Conservation (phyloP, 257 asterid genomes). For the Striga asiatica region DNA sequence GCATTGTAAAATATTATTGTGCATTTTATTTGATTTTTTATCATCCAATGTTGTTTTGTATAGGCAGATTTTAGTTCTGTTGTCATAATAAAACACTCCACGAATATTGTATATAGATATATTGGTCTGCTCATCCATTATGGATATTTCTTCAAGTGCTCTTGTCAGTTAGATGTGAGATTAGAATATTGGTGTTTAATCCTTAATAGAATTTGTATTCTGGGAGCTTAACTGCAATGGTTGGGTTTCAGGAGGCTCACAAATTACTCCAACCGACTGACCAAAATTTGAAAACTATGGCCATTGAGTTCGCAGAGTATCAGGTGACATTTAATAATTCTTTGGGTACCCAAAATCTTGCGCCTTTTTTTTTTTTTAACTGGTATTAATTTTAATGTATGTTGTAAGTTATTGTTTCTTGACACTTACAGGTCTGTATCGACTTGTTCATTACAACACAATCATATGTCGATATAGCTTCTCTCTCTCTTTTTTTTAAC, state of each 20-base stretch:
- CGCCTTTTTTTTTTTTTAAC: neutral
- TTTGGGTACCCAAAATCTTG: neutral
- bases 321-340: slow-evolving; percentile 41
- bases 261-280: slow-evolving; percentile 85
- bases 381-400: neutral
- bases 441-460: slow-evolving; percentile 88
- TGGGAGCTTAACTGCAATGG: neutral
- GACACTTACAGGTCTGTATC: slow-evolving; percentile 66
- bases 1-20: too few species aligned
- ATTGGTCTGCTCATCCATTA: too few species aligned
- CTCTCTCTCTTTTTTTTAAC: slow-evolving; percentile 14
- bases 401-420: slow-evolving; percentile 7
- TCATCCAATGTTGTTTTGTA: too few species aligned
- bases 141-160: too few species aligned
- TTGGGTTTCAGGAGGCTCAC: slow-evolving; percentile 71
- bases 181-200: too few species aligned
- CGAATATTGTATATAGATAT: too few species aligned
- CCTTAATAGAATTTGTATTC: too few species aligned
- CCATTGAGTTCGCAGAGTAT: slow-evolving; percentile 88
- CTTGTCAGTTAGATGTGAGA: too few species aligned
- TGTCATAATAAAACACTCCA: too few species aligned
- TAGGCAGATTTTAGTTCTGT: too few species aligned
- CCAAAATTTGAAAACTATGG: slow-evolving; percentile 68
- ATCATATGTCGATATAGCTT: slow-evolving; percentile 76
- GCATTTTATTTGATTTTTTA: too few species aligned